Conservation (phyloP, 2,329 filamentous ascomycete species). For the Atkinsonella hypoxylon region DNA sequence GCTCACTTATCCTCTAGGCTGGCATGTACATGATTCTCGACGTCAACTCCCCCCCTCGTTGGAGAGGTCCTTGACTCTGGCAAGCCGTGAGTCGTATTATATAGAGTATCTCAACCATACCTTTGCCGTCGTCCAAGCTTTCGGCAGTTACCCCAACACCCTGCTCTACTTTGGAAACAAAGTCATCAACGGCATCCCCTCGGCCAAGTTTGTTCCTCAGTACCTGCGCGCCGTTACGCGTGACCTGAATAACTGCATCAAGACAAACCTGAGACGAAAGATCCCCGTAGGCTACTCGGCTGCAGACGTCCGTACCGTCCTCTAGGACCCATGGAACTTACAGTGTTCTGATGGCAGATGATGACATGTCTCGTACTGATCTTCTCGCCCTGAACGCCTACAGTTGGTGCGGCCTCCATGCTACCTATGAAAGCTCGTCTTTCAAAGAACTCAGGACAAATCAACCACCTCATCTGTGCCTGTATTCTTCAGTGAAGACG, state of each 20-base stretch:
- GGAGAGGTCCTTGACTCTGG: constrained; percentile 44
- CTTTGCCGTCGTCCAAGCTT: constrained; percentile 55
- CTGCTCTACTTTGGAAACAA: constrained; percentile 71
- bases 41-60: constrained; percentile 52
- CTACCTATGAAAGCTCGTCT: constrained; percentile 48
- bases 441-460: constrained; percentile 49
- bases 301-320: constrained; percentile 61
- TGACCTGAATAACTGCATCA: constrained; percentile 72
- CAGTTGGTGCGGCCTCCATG: constrained; percentile 54
- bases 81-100: constrained; percentile 48
- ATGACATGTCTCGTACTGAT: constrained; percentile 54
- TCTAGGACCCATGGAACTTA: constrained; percentile 64
- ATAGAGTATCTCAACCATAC: constrained; percentile 50
- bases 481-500: constrained; percentile 73
- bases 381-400: constrained; percentile 66
- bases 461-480: constrained; percentile 58
- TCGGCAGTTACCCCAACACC: constrained; percentile 55
- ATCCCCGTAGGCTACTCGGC: constrained; percentile 75
- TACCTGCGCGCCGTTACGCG: constrained; percentile 65
- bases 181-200: constrained; percentile 56
- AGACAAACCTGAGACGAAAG: constrained; percentile 51
- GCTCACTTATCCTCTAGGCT: constrained; percentile 23
- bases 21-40: constrained; percentile 60
- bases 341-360: constrained; percentile 47
- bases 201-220: constrained; percentile 49